Conservation (phyloP, 805 yeast genomes). For the Tetrapisispora taiwanensis region DNA sequence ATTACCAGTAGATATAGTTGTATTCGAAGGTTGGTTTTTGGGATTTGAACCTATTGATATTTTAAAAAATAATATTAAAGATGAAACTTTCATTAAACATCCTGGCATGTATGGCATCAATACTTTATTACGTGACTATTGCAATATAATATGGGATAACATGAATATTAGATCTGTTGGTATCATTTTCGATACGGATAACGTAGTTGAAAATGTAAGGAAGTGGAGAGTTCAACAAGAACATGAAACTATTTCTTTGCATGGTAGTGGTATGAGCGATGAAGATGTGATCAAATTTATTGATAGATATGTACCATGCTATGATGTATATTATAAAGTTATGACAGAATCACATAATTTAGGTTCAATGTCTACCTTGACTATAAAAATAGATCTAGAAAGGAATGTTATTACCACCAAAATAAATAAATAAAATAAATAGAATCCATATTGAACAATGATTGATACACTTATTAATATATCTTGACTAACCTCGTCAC, state of each 20-base stretch:
- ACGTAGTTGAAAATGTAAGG: constrained; percentile 49
- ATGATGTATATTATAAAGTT: constrained; percentile 52
- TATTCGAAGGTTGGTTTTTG: constrained; percentile 92
- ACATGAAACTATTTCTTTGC: constrained; percentile 17
- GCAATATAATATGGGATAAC: constrained; percentile 29
- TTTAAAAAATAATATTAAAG: no score
- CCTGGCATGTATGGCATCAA: constrained; percentile 39
- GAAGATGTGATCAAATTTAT: constrained; percentile 58
- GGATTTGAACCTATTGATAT: constrained; percentile 47
- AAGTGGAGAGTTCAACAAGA: constrained; percentile 67
- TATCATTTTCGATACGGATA: constrained; percentile 50
- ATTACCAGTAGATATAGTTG: constrained; percentile 47
- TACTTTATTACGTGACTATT: constrained; percentile 40
- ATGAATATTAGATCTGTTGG: constrained; percentile 53
- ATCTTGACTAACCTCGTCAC: no score
- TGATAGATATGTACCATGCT: constrained; percentile 79
- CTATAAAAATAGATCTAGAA: constrained; percentile 21
- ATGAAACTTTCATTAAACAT: background rate
- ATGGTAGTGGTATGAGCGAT: constrained; percentile 77
- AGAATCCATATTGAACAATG: no score
- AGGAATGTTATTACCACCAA: constrained; percentile 18
- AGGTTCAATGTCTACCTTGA: constrained; percentile 24
- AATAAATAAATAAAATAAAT: constrained; percentile 24
- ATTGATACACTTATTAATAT: background rate
- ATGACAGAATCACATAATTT: constrained; percentile 29